phyloP scores from a whole-genome alignment of 495 filamentous ascomycete genomes.

The Penicillium soppii region DNA sequence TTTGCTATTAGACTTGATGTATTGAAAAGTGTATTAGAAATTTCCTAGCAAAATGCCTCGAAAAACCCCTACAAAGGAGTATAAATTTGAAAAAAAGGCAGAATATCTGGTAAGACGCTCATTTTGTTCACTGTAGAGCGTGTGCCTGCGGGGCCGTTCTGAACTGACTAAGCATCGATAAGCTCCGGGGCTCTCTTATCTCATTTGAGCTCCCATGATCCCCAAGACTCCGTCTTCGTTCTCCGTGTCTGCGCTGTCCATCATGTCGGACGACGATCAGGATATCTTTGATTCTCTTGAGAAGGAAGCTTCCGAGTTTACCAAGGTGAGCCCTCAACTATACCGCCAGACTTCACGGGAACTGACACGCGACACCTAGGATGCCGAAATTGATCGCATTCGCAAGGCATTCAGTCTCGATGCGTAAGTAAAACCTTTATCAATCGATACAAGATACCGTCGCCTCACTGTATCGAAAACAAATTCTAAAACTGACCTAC shows the following conservation, averaged over 20 bases:
- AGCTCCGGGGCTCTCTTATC: constrained; percentile 15
- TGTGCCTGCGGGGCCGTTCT: no score
- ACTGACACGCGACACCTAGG: constrained; percentile 52
- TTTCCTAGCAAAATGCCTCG: no score
- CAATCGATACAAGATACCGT: background rate
- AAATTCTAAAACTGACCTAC: background rate
- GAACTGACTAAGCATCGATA: constrained; percentile 44
- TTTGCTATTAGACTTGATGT: no score
- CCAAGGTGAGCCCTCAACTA: constrained; percentile 54
- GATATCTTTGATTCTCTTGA: constrained; percentile 85
- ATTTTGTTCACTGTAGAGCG: no score
- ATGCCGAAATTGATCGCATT: constrained; percentile 95
- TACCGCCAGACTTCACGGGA: background rate
- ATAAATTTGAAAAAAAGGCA: no score
- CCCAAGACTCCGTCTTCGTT: no score
- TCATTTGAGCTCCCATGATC: background rate
- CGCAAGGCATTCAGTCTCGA: constrained; percentile 85
- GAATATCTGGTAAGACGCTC: no score
- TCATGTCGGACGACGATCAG: constrained; percentile 61
- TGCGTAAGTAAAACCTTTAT: constrained; percentile 57
- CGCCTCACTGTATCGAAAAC: background rate
- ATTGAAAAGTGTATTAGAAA: no score
- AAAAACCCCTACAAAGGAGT: no score
- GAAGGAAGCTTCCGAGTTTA: constrained; percentile 83
- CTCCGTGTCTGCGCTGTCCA: background rate